Evolutionary conservation across 1,284 basidiomycete species (phyloP), one percentile per base, ranked within the genome.

Genomic region (Apiotrichum sp.): DNA sequence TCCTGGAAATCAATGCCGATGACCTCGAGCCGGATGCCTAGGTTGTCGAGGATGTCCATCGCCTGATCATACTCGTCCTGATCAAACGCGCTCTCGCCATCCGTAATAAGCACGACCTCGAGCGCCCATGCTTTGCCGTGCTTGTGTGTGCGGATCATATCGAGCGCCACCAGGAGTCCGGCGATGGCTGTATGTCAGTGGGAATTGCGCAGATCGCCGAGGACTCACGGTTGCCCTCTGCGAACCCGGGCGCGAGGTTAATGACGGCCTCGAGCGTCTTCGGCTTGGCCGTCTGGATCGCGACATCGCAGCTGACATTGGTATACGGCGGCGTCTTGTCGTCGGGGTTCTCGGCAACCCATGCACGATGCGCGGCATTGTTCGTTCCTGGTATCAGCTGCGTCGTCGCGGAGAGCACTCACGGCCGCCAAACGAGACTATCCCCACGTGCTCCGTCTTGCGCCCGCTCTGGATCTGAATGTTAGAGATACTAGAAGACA

Each of bases 381-480:
- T 85, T 79, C 9, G 88, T 91, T n/a, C 82, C 88, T 83, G 54
- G 8, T 7, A 38, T 38, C 8, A 38, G 36, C 13, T 38, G 7
- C 13, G 22, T 31, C 11, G 48, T 53, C 33, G 49, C 52, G 8
- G 1, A n/a, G 56, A 65, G 43, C 8, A 69, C 71, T 60, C 65
- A 87, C 89, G 81, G 71, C 89, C 84, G 11, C 92, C 92, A 67
- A 90, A 93, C 4, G 86, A 77, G 47, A 95, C 82, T 36, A 97
- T 82, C 16, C 88, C 89, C 67, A 90, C 91, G 65, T 89, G 85
- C 67, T 95, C 92, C 9, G 93, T 95, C 78, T 96, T 96, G 44
- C 92, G 80, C 5, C 86, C 88, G 62, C 87, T 84, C 69, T 86
- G 90, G 58, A 96, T 90, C 91, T 93, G 63, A 16, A 22, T 34